These are phyloP conservation scores for Cutaneotrichosporon mucoides DNA, from an alignment of 1,284 basidiomycete species.

Conservation along the genomic window DNA sequence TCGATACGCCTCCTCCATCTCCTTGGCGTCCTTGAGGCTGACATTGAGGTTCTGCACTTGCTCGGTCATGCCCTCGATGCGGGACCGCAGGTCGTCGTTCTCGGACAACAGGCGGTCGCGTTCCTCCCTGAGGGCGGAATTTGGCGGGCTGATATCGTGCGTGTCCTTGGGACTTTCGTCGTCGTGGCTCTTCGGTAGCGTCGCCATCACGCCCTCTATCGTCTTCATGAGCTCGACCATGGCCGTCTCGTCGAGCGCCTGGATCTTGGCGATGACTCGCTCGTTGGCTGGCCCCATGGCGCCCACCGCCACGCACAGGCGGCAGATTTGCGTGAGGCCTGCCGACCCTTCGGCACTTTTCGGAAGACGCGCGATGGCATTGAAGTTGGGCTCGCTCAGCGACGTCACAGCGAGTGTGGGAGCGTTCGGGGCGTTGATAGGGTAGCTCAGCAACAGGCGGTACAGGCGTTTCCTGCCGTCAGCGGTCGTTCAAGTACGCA, in stretches of 20 bases:
- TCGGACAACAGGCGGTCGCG: slow-evolving; percentile 38
- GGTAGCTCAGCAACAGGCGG: slow-evolving; percentile 41
- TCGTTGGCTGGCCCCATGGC: slow-evolving; percentile 45
- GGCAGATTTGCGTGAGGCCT: slow-evolving; percentile 36
- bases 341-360: slow-evolving; percentile 26
- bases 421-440: slow-evolving; percentile 35
- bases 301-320: slow-evolving; percentile 36
- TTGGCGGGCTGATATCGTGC: slow-evolving; percentile 8
- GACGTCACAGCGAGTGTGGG: slow-evolving; percentile 31
- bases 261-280: slow-evolving; percentile 44
- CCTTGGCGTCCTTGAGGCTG: slow-evolving; percentile 1
- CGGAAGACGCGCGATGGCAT: slow-evolving; percentile 35
- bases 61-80: slow-evolving; percentile 35
- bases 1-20: slow-evolving; percentile 9
- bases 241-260: slow-evolving; percentile 37
- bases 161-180: slow-evolving; percentile 1
- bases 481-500: background rate
- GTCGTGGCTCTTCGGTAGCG: slow-evolving; percentile 26
- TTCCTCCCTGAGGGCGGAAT: slow-evolving; percentile 28
- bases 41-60: slow-evolving; percentile 40
- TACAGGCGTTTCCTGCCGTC: slow-evolving; percentile 41
- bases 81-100: slow-evolving; percentile 37
- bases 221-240: slow-evolving; percentile 47
- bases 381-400: slow-evolving; percentile 42
- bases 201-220: slow-evolving; percentile 42